These are phyloP conservation scores for Cucurbita ficifolia DNA, from an alignment of 306 rosid species.

Conservation along the genomic window DNA sequence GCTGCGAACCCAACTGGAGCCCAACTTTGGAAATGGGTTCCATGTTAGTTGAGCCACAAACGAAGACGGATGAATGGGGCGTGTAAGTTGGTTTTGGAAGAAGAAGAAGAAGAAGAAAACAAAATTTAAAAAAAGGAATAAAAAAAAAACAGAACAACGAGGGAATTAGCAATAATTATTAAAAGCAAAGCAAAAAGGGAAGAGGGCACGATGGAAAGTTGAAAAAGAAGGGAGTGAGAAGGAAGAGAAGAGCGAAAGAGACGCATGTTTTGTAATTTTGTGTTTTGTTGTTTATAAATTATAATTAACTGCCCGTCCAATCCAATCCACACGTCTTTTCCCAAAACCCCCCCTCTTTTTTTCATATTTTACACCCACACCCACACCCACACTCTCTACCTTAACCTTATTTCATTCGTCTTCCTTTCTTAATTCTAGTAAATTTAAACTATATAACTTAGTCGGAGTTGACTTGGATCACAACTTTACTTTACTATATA, in stretches of 20 bases:
- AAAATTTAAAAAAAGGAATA: background rate
- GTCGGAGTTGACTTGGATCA: conserved; percentile 3
- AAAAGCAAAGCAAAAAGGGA: background rate
- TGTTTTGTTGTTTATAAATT: background rate
- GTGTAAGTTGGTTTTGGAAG: background rate
- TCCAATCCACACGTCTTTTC: background rate
- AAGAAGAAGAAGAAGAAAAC: background rate
- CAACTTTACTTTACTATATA: too few relatives aligned
- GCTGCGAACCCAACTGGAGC: background rate
- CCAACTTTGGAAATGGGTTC: background rate
- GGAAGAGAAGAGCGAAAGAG: background rate
- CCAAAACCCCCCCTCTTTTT: background rate
- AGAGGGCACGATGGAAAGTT: background rate
- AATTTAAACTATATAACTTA: background rate
- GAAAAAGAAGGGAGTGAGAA: conserved; percentile 1
- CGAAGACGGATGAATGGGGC: background rate
- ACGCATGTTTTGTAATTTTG: background rate
- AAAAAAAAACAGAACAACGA: too few relatives aligned
- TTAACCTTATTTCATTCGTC: background rate
- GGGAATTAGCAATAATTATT: background rate
- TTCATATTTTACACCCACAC: background rate
- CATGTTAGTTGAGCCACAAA: background rate
- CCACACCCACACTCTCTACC: background rate
- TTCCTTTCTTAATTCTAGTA: background rate
- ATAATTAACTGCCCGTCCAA: background rate